A percentile compares a stretch with the other conserved stretches of the same genome.
Evolutionary conservation across 2,329 filamentous ascomycete species (phyloP).

Genomic region (Diplodia sapinea): DNA sequence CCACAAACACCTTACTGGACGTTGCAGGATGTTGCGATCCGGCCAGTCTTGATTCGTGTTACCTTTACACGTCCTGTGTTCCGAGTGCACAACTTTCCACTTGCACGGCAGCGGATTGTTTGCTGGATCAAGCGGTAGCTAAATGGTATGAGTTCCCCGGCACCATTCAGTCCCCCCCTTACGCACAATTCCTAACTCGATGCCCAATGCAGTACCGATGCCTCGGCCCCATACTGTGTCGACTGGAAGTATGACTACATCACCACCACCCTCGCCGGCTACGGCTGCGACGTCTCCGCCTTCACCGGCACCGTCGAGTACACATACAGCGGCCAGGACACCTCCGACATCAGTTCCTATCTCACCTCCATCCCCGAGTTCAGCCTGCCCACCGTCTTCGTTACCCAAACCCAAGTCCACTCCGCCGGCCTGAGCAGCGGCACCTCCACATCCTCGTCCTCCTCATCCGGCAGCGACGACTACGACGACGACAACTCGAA

Average conservation of each 20-base stretch:
- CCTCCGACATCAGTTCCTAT: conserved; percentile 22
- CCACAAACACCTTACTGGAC: conserved; percentile 42
- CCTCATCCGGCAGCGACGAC: background rate
- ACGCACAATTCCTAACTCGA: background rate
- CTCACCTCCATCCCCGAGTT: conserved; percentile 16
- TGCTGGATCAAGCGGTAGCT: conserved; percentile 37
- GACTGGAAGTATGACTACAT: conserved; percentile 29
- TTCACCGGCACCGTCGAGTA: conserved; percentile 30
- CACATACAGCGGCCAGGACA: conserved; percentile 29
- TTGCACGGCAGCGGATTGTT: conserved; percentile 40
- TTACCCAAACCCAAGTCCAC: conserved; percentile 20
- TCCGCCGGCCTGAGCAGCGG: conserved; percentile 7
- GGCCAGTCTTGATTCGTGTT: conserved; percentile 36
- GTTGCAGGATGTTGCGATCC: conserved; percentile 46
- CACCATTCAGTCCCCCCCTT: background rate
- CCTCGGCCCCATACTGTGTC: conserved; percentile 39
- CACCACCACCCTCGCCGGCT: conserved; percentile 33
- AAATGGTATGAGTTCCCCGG: conserved; percentile 38
- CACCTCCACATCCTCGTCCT: background rate
- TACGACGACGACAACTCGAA: background rate
- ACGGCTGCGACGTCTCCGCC: conserved; percentile 39
- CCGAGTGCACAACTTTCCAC: conserved; percentile 37
- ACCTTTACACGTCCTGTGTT: conserved; percentile 43
- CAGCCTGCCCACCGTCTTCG: conserved; percentile 20
- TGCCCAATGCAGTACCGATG: conserved; percentile 33